Evolutionary conservation across 768 basidiomycete species (phyloP), one percentile per base, ranked within the genome.

Genomic region (Boletus reticulatus): DNA sequence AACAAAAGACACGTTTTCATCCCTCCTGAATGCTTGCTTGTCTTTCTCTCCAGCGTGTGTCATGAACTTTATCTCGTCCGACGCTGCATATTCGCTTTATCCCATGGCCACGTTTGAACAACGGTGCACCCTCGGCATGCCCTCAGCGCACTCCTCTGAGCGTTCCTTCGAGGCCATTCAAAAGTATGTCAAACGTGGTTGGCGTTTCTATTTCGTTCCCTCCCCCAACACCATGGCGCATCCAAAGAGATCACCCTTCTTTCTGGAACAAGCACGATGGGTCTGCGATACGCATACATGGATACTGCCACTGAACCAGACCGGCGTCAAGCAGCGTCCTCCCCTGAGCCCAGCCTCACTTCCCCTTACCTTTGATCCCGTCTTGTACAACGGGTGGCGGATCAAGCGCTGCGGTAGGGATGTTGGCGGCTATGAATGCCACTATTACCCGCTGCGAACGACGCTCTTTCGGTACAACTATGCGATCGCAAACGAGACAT

Each of bases 171-270:
- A 13, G 4, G 65, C 62, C 5, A 39, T 71, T 8, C 43, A 52
- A 8, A 80, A 80, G 51, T 80, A 79, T 57, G 27, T 50, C 12
- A 17, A 43, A 2, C 71, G 78, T 3, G 79, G 78, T 0, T 81
- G 60, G 60, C 60, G 60, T 6, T 6, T 46, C 41, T 58, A 61
- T 13, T 61, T 47, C 32, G 0, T 39, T 6, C 58, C 56, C 14
- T 46, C 52, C 10, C 49, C 61, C 0, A 1, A n/a, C 17, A 56
- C 65, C n/a, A 8, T 36, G 0, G 42, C 43, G 10, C 13, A 32
- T 11, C 38, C 49, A 4, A 4, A 3, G 1, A 8, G 5, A 14
- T 17, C 49, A 2, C 50, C 49, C 8, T 65, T 67, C 0, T 60
- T 74, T 32, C 43, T 57, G 2, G 31, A 55, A 27, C 34, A 55